Percentiles rank a stretch among this genome's conserved stretches.
Conservation (phyloP, 2,329 filamentous ascomycete genomes). For the Chalaropsis thielavioides region DNA sequence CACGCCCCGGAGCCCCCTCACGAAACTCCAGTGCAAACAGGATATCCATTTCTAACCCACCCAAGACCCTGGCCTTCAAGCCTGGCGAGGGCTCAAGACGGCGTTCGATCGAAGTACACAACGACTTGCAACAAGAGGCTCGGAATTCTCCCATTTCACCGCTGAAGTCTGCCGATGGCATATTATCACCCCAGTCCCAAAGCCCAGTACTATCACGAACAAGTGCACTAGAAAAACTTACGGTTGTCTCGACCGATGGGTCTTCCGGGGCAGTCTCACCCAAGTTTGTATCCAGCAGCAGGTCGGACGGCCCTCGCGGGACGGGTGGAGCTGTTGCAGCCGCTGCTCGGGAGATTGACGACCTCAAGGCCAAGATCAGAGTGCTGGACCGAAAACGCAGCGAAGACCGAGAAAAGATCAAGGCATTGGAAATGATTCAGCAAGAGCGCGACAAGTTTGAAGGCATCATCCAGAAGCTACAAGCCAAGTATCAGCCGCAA, state of each 20-base stretch:
- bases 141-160: slow-evolving; percentile 27
- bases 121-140: slow-evolving; percentile 6
- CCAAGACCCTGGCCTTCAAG: slow-evolving; percentile 8
- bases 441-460: slow-evolving; percentile 67
- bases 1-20: slow-evolving; percentile 24
- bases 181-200: slow-evolving; percentile 33
- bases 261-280: slow-evolving; percentile 22
- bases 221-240: slow-evolving; percentile 33
- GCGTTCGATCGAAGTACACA: slow-evolving; percentile 29
- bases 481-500: slow-evolving; percentile 74
- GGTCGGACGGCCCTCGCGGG: slow-evolving; percentile 21
- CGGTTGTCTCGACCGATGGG: slow-evolving; percentile 16
- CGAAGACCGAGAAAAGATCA: slow-evolving; percentile 76
- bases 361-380: slow-evolving; percentile 74
- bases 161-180: slow-evolving; percentile 37
- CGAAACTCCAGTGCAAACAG: slow-evolving; percentile 27
- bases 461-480: slow-evolving; percentile 75
- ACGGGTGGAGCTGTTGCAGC: slow-evolving; percentile 34
- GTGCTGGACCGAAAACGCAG: slow-evolving; percentile 74
- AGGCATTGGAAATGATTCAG: slow-evolving; percentile 61
- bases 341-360: slow-evolving; percentile 58
- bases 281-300: slow-evolving; percentile 19
- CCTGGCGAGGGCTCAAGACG: slow-evolving; percentile 24
- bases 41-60: slow-evolving; percentile 10
- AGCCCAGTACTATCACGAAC: slow-evolving; percentile 39